Base-by-base conservation (phyloP, 768 basidiomycete species). In the Phanerochaete sordida region DNA sequence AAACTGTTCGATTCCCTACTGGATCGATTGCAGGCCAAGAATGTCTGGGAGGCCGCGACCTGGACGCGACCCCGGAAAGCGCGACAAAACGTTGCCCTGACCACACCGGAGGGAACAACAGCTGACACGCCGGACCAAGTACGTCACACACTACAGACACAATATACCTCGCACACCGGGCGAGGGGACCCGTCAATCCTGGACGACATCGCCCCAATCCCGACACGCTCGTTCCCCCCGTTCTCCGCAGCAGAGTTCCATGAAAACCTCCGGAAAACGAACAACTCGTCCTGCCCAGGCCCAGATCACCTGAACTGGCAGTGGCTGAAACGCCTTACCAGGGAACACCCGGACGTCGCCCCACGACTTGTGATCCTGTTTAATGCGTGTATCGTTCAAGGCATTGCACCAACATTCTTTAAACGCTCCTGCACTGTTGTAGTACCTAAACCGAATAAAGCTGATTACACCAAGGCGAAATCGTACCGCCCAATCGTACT, bases 401-500 rank as follows among this genome's bases (percentile, higher is more conserved):
- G 61, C 1, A 1, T 54, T 13, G 58, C 62, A 46, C 67, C 65
- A 0, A 21, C n/a, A 0, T 23, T 47, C 24, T 68, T 65, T 54
- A 61, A 59, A 47, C 12, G 28, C 1, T 57, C 62, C 4, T 50
- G 58, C 23, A 63, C 68, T 0, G 58, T 71, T 1, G 57, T 67
- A 31, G 51, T 71, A 12, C 64, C 66, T 2, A 70, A 70, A 47
- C 66, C 65, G 1, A 53, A 65, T 27, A 66, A 65, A 52, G 48
- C 58, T 3, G 66, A 66, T 52, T 68, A 68, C 54, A 30, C 58
- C 1, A 37, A 55, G 1, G 53, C 65, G 3, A 68, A 67, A 51
- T 62, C 68, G 9, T 71, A 68, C 51, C 61, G 67, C 35, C 68
- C 64, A 3, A 69, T 71, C 45, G 62, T 65, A 1, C 67, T 72